Base-by-base conservation (phyloP, 805 yeast genomes). In the Candida namnaoensis region DNA sequence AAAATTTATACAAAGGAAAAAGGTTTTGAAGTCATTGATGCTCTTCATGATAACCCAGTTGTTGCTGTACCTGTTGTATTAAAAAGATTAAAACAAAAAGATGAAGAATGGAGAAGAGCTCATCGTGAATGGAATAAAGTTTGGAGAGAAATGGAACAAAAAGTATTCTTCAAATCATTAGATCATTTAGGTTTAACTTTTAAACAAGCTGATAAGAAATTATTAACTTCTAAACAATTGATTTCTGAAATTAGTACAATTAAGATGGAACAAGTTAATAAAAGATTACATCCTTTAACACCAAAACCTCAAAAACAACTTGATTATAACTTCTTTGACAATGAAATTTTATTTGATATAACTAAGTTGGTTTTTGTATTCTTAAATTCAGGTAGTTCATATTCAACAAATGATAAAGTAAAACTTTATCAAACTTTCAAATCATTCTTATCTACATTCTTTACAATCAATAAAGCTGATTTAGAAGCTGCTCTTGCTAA, bases 41-140 rank as follows among this genome's bases (percentile, higher is more conserved):
- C 98, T 5, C 68, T 93, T 38, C 97, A 91, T 58, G 96, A 90
- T 53, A 84, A 85, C 54, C 99, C 99, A 2, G 88, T 93, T 2
- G 79, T 90, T 41, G 95, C 99, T 0, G 93, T 93, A 32, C 98
- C 99, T 1, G 80, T 93, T 44, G 95, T 93, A 12, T 69, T 93
- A 61, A 86, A 82, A 52, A 78, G 99, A 56, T 74, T 93, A 58
- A 93, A 93, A 64, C 98, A 93, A 64, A 93, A 93, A 64, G 98
- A 93, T 59, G 98, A 93, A 63, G 99, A 93, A 64, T 93, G 99
- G 99, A 85, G 88, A 62, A 78, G 96, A 47, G 90, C 96, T 2
- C 99, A 91, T 55, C 78, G 98, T 53, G 98, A 93, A 60, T 93
- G 99, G 98, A 91, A 91, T 64, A 91, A 91, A 59, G 95, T 88